Percentiles rank a stretch among this genome's conserved stretches.
phyloP scores from a whole-genome alignment of 441 rosid species.

The Aquilaria agallochum region DNA sequence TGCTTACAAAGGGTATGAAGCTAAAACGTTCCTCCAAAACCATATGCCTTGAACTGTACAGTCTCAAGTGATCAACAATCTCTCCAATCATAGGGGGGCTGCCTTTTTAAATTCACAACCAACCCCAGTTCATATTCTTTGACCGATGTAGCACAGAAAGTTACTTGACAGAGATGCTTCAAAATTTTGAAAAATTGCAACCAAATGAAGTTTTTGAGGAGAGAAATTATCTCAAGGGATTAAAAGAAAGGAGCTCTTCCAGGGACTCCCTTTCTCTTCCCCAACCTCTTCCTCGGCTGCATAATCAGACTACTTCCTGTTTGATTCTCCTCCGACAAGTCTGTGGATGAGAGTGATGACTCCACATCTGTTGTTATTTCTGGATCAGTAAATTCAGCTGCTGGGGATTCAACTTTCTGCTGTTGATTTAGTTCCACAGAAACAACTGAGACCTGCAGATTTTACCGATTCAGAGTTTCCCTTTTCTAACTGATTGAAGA shows the following conservation, averaged over 20 bases:
- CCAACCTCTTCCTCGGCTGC: constrained; percentile 29
- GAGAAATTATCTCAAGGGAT: not conserved
- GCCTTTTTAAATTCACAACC: constrained; percentile 6
- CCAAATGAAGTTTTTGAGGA: too few relatives aligned
- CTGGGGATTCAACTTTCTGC: constrained; percentile 7
- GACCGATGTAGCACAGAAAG: too few relatives aligned
- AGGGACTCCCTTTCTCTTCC: constrained; percentile 74
- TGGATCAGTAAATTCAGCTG: not conserved
- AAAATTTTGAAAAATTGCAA: too few relatives aligned
- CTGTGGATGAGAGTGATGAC: constrained; percentile 41
- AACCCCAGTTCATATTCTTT: constrained; percentile 10
- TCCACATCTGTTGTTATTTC: constrained; percentile 47
- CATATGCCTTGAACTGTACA: constrained; percentile 22
- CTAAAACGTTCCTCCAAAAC: not conserved
- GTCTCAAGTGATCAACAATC: not conserved
- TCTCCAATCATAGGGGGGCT: constrained; percentile 4
- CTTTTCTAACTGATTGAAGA: too few relatives aligned
- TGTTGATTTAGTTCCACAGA: constrained; percentile 32
- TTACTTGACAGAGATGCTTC: too few relatives aligned
- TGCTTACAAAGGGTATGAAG: too few relatives aligned
- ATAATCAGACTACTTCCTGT: constrained; percentile 20
- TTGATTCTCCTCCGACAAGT: constrained; percentile 50
- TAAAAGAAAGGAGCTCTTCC: constrained; percentile 53
- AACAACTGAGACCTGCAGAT: constrained; percentile 40
- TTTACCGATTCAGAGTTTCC: too few relatives aligned